Conservation (phyloP, 2,329 filamentous ascomycete genomes). For the Pseudogymnoascus sp. region DNA sequence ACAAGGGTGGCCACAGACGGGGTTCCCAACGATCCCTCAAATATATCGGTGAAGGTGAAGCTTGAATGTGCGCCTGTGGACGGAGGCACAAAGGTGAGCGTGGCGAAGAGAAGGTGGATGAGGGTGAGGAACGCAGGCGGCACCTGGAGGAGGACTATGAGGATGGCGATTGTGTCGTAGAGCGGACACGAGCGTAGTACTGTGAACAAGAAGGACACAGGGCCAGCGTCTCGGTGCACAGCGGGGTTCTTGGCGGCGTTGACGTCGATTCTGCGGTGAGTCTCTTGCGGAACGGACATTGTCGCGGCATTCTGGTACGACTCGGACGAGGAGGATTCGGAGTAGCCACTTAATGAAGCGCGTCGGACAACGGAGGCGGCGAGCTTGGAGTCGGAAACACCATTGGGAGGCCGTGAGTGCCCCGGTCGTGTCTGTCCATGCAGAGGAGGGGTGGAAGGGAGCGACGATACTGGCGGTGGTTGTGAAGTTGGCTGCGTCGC, state of each 20-base stretch:
- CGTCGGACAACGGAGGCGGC: constrained; percentile 33
- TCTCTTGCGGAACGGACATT: constrained; percentile 37
- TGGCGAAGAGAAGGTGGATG: constrained; percentile 87
- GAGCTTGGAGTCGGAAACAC: constrained; percentile 23
- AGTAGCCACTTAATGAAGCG: constrained; percentile 44
- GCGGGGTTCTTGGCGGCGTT: constrained; percentile 60
- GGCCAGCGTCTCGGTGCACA: constrained; percentile 62
- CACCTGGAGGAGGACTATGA: constrained; percentile 90
- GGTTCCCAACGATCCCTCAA: constrained; percentile 77
- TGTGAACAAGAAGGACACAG: constrained; percentile 71
- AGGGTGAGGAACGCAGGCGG: constrained; percentile 80
- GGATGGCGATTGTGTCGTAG: constrained; percentile 90
- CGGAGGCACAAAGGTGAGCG: constrained; percentile 84
- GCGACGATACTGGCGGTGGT: constrained; percentile 34
- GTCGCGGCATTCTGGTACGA: constrained; percentile 34
- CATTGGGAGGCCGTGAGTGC: constrained; percentile 19
- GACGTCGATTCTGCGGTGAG: constrained; percentile 61
- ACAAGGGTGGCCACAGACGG: constrained; percentile 79
- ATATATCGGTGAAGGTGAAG: constrained; percentile 79
- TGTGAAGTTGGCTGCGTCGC: constrained; percentile 33
- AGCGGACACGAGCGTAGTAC: constrained; percentile 85
- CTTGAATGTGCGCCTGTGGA: constrained; percentile 63
- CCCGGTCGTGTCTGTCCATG: constrained; percentile 27
- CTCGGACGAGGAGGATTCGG: constrained; percentile 49
- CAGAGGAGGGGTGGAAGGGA: constrained; percentile 32